phyloP scores from a whole-genome alignment of 2,329 filamentous ascomycete genomes.

The Magnaporthales sp. region DNA sequence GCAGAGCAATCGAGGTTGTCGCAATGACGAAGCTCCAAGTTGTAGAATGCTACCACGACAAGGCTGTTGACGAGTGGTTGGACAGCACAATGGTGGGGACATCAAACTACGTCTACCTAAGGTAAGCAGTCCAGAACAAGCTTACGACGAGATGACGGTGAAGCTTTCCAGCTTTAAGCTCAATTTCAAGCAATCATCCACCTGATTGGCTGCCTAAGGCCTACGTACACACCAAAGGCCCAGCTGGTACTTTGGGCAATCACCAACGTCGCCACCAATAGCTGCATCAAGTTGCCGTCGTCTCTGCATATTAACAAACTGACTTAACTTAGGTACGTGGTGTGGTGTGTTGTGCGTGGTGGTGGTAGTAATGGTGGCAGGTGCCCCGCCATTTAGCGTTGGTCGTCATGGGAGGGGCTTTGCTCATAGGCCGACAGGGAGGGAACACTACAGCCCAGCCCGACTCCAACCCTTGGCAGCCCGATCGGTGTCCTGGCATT shows the following conservation, averaged over 20 bases:
- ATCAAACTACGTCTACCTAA: neutral
- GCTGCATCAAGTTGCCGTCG: neutral
- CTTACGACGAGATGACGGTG: neutral
- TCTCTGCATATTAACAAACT: neutral
- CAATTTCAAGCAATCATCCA: neutral
- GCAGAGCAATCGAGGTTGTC: too few species aligned
- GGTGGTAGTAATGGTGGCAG: too few species aligned
- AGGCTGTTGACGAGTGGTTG: neutral
- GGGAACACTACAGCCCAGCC: neutral
- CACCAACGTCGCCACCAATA: neutral
- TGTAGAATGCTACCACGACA: neutral
- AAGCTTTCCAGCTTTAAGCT: neutral
- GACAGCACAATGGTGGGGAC: neutral
- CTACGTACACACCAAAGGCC: neutral
- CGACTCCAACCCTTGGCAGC: neutral
- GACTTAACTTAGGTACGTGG: neutral
- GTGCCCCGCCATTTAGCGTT: constrained; percentile 2
- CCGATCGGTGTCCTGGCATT: neutral
- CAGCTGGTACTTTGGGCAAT: neutral
- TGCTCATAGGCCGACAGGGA: neutral
- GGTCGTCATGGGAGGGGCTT: neutral
- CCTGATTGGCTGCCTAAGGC: neutral
- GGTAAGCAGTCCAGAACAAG: neutral
- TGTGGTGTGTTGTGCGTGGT: neutral
- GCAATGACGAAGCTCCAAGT: neutral